Conservation (phyloP, 2,329 filamentous ascomycete species). For the Nemania serpens region DNA sequence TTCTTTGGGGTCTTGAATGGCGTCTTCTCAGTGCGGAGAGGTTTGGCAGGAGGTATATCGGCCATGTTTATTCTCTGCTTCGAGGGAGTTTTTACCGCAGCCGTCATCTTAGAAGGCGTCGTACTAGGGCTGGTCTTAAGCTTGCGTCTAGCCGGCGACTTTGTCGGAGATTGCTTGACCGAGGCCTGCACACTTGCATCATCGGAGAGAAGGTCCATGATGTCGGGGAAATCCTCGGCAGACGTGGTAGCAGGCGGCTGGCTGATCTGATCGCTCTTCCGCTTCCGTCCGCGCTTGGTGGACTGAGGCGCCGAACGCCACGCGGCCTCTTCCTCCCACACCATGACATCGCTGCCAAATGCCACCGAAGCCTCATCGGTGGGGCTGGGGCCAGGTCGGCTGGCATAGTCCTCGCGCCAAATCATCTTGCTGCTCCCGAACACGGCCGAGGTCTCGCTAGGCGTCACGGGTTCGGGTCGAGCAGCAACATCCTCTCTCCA, state of each 20-base stretch:
- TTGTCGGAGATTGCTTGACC: slow-evolving; percentile 46
- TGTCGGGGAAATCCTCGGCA: slow-evolving; percentile 57
- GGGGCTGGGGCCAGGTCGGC: slow-evolving; percentile 45
- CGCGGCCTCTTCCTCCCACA: slow-evolving; percentile 52
- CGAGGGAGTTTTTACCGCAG: slow-evolving; percentile 16
- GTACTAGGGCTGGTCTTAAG: slow-evolving; percentile 31
- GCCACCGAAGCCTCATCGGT: slow-evolving; percentile 36
- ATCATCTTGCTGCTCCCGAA: slow-evolving; percentile 42
- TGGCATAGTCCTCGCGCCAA: slow-evolving; percentile 52
- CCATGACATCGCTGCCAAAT: slow-evolving; percentile 40
- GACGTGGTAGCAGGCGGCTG: slow-evolving; percentile 34
- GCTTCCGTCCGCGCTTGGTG: slow-evolving; percentile 51
- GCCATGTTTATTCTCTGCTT: slow-evolving; percentile 17
- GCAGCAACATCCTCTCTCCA: slow-evolving; percentile 43
- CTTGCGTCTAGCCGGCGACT: slow-evolving; percentile 41
- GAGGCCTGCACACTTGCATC: slow-evolving; percentile 37
- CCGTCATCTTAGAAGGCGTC: slow-evolving; percentile 26
- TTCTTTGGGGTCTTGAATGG: slow-evolving; percentile 35
- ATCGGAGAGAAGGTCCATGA: slow-evolving; percentile 50
- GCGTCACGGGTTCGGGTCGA: slow-evolving; percentile 33
- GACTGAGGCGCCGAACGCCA: slow-evolving; percentile 45
- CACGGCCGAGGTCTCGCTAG: slow-evolving; percentile 33
- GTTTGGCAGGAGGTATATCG: slow-evolving; percentile 19
- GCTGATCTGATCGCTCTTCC: slow-evolving; percentile 56
- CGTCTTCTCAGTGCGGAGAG: slow-evolving; percentile 30